A percentile compares a stretch with the other conserved stretches of the same genome.
Conservation (phyloP, 2,329 filamentous ascomycete genomes). For the Exophiala sideris region DNA sequence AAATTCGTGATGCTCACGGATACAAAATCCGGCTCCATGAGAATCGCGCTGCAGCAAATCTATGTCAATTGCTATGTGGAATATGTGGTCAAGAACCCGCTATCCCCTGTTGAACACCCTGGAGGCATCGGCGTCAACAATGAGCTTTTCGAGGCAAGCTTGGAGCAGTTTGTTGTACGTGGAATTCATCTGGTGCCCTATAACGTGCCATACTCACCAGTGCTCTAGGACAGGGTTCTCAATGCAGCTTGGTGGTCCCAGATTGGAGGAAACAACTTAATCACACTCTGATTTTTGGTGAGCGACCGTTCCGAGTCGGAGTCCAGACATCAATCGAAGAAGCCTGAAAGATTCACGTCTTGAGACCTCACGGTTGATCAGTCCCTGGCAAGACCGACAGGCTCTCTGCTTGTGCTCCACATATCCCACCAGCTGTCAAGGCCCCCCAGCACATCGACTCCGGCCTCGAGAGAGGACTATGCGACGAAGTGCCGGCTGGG, state of each 20-base stretch:
- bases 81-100: conserved; percentile 69
- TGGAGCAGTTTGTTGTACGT: conserved; percentile 51
- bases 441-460: no score
- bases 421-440: no score
- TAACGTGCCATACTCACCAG: conserved; percentile 4
- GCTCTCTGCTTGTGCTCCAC: no score
- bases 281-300: no score
- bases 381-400: no score
- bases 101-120: conserved; percentile 60
- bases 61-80: conserved; percentile 98
- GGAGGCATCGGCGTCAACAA: conserved; percentile 62
- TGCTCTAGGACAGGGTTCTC: conserved; percentile 27
- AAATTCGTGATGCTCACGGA: conserved; percentile 98
- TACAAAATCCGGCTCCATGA: conserved; percentile 81
- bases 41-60: conserved; percentile 93
- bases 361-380: no score
- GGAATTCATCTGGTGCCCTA: background rate
- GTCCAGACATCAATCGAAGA: no score
- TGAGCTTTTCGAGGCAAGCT: conserved; percentile 61
- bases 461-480: no score
- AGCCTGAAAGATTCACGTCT: no score
- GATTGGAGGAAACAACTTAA: background rate
- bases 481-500: no score
- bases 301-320: no score
- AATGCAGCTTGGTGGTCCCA: conserved; percentile 21